Evolutionary conservation across 371 early-diverging fungal species (phyloP), one percentile per base, ranked within the genome.

Genomic region (Apophysomyces elegans): DNA sequence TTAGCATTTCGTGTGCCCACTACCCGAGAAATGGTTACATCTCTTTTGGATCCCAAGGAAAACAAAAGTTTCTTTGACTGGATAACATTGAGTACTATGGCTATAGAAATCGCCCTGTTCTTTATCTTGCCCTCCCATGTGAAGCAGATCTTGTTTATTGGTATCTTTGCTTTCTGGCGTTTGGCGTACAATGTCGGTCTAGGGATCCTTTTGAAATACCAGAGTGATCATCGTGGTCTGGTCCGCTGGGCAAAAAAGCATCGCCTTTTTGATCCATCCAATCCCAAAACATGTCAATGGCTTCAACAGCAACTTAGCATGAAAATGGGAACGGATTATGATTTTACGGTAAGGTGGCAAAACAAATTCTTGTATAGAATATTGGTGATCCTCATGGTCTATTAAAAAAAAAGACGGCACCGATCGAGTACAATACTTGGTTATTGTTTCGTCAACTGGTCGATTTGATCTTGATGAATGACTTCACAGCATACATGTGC

Each of bases 371-470:
- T 57, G 5, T 57, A 4, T 50, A 35, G 16, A 21, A 56, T 16
- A 5, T 50, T 62, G 13, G 16, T 26, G 32, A 26, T 26, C 32
- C 32, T 26, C 32, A 26, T 26, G 32, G 32, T 26, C 32, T 2
- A 26, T 26, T 26, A 26, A 26, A 26, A 26, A 26, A 26, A 38
- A 65, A 88, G 89, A 63, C 73, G 8, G 86, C 86, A n/a, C 95
- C 96, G 1, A 74, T 92, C 61, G 97, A 96, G 71, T 95, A 90
- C 83, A 96, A 93, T 70, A 84, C 91, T 0, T 96, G 97, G 97
- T 79, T 96, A 36, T 79, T 96, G 5, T 96, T 92, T 76, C 90
- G 96, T 18, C 89, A 91, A 56, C 69, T 96, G 39, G 95, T 94
- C 14, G 95, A 96, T 68, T 63, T 95, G 62, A 88, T 96, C 58